Conservation (phyloP, 371 early-diverging fungal genomes). For the Mucor saturninus region DNA sequence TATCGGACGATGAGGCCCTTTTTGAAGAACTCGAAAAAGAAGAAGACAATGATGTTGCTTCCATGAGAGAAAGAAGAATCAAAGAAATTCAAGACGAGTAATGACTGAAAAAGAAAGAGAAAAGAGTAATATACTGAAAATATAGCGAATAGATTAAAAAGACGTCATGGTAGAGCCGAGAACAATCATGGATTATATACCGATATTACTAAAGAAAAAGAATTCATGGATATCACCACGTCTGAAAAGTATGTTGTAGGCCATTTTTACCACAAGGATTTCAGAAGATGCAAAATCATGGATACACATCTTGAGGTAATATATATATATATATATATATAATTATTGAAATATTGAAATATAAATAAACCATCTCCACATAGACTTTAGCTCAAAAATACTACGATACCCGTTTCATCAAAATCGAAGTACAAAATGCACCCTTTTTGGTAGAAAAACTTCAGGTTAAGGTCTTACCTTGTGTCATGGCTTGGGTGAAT, state of each 20-base stretch:
- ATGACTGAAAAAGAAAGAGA: neutral
- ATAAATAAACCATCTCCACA: neutral
- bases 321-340: neutral
- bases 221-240: constrained; percentile 84
- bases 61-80: constrained; percentile 67
- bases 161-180: constrained; percentile 67
- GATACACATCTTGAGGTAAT: constrained; percentile 85
- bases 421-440: constrained; percentile 85
- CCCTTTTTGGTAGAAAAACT: constrained; percentile 93
- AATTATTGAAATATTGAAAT: neutral
- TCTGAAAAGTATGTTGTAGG: constrained; percentile 76
- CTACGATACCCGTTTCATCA: constrained; percentile 85
- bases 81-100: constrained; percentile 69
- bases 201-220: constrained; percentile 84
- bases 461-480: constrained; percentile 88
- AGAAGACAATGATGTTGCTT: constrained; percentile 58
- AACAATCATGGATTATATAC: constrained; percentile 82
- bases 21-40: constrained; percentile 70
- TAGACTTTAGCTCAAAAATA: constrained; percentile 76
- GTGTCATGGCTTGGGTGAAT: constrained; percentile 83
- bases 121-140: neutral
- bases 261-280: constrained; percentile 92
- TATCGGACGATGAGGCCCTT: constrained; percentile 66
- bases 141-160: constrained; percentile 48
- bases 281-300: constrained; percentile 92